Percentiles rank a stretch among this genome's conserved stretches.
These are phyloP conservation scores for Aureobasidium lini DNA, from an alignment of 2,329 filamentous ascomycete genomes.

Conservation along the genomic window DNA sequence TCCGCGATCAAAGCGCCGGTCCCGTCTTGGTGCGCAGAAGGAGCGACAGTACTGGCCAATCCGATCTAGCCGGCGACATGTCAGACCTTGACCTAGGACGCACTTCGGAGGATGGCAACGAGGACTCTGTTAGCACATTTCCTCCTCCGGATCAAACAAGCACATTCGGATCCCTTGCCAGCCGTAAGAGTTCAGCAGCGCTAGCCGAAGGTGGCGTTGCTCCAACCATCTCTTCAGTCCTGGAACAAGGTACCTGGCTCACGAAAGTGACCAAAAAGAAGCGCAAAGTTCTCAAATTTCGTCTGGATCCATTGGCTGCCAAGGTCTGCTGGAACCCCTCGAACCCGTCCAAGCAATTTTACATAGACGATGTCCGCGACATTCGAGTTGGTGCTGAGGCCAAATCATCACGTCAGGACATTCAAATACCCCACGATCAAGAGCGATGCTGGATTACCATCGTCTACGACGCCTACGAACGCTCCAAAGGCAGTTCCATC, in stretches of 20 bases:
- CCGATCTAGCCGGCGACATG: conserved; percentile 36
- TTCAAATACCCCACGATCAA: conserved; percentile 58
- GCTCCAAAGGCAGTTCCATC: conserved; percentile 58
- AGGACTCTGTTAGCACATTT: conserved; percentile 19
- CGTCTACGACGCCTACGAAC: conserved; percentile 71
- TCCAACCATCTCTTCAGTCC: conserved; percentile 66
- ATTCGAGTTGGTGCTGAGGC: conserved; percentile 78
- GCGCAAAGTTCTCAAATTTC: conserved; percentile 63
- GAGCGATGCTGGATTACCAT: conserved; percentile 82
- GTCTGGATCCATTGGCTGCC: conserved; percentile 73
- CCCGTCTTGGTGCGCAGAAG: conserved; percentile 80
- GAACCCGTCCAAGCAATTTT: conserved; percentile 74
- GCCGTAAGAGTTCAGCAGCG: conserved; percentile 19
- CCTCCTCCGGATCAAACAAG: conserved; percentile 27
- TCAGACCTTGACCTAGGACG: conserved; percentile 49
- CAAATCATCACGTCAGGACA: conserved; percentile 81
- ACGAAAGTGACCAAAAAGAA: conserved; percentile 81
- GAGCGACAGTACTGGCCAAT: conserved; percentile 78
- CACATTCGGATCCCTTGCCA: conserved; percentile 35
- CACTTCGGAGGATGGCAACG: conserved; percentile 43
- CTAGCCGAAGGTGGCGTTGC: conserved; percentile 44
- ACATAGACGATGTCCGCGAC: conserved; percentile 91
- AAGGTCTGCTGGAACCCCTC: conserved; percentile 83
- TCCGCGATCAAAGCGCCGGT: conserved; percentile 80
- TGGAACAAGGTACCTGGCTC: conserved; percentile 71